Evolutionary conservation across 257 asterid genomes (phyloP), one percentile per base, ranked within the genome.

Genomic region (Plectranthus barbatus): DNA sequence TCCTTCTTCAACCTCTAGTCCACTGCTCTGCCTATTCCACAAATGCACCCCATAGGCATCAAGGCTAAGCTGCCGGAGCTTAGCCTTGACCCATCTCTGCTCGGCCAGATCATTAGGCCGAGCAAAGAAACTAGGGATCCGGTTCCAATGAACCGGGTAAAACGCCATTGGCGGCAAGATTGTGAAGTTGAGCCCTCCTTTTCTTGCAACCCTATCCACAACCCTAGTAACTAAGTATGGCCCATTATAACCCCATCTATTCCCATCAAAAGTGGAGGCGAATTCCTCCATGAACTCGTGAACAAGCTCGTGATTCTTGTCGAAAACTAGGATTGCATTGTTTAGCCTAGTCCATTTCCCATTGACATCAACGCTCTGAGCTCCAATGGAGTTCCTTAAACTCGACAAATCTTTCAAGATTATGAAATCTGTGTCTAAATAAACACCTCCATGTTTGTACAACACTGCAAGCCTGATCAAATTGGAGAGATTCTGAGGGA

Each of bases 161-260:
- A 86, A 90, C 0, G 94, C 87, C 69, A 39, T 56, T 1, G 79
- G 84, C 0, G 85, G 79, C 83, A 83, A 59, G 7, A 90, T 37
- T n/a, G 83, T 84, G 12, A 86, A 67, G 63, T 81, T 65, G 3
- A 57, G 26, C 9, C 60, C 72, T 17, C 47, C 53, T 5, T 37
- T 24, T 42, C 46, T 60, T 0, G 19, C 68, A 23, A 75, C 59
- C 33, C 72, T 68, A 0, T 71, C 48, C 17, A 83, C 86, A 53
- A 90, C 95, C 31, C 97, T 83, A 45, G 92, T 81, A 18, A 90
- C 84, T 18, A 90, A 53, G 42, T 84, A 85, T 3, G 92, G 94
- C 1, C 97, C 97, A 67, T 90, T 90, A 50, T 90, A 81, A 14
- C 95, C 95, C 93, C 93, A 84, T 31, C 1, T 81, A 17, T 78